A percentile compares a stretch with the other conserved stretches of the same genome.
Evolutionary conservation across 305 asterid species (phyloP).

Genomic region (Nicotiana rustica): DNA sequence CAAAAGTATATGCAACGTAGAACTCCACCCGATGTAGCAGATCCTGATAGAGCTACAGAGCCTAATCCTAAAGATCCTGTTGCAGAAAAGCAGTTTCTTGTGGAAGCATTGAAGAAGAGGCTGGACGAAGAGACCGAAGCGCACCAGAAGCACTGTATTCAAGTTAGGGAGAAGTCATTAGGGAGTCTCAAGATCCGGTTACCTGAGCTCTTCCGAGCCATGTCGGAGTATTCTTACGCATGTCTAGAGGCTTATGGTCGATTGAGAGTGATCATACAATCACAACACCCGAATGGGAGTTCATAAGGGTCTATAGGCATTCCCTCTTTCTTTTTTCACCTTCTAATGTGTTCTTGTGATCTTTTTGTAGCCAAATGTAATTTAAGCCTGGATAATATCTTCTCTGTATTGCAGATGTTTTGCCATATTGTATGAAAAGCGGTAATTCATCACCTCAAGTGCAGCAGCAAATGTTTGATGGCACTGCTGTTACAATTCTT

Average conservation of each 20-base stretch:
- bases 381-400: not conserved
- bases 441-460: not conserved
- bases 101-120: constrained; percentile 74
- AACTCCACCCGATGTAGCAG: constrained; percentile 52
- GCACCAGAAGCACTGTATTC: constrained; percentile 75
- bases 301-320: constrained; percentile 19
- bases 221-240: constrained; percentile 69
- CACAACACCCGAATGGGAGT: constrained; percentile 54
- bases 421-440: constrained; percentile 26
- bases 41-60: constrained; percentile 50
- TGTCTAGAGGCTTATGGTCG: constrained; percentile 68
- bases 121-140: constrained; percentile 79
- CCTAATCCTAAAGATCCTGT: constrained; percentile 63
- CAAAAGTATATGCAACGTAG: constrained; percentile 67
- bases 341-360: constrained; percentile 3
- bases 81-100: constrained; percentile 66
- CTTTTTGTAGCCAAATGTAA: not conserved
- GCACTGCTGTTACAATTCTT: not conserved
- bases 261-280: constrained; percentile 56
- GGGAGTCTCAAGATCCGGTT: constrained; percentile 74
- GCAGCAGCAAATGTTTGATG: constrained; percentile 1
- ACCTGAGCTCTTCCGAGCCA: constrained; percentile 91
- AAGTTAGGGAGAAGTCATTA: constrained; percentile 86
- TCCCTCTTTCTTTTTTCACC: not conserved
- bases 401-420: not conserved